Percentiles rank a stretch among this genome's conserved stretches.
phyloP scores from a whole-genome alignment of 306 rosid genomes.

The Inga leiocalycina region DNA sequence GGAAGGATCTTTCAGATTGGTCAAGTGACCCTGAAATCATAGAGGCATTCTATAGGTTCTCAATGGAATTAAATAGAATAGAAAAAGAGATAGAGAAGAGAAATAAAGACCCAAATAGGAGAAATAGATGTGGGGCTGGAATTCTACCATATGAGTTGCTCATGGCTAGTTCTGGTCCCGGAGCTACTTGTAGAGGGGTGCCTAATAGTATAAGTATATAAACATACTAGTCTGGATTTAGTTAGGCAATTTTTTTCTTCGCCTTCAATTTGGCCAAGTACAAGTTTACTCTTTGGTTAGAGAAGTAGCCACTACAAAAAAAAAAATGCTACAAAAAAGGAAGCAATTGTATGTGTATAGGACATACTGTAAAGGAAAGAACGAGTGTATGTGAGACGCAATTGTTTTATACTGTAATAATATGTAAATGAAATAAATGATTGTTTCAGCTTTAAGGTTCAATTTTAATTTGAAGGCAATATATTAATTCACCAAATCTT shows the following conservation, averaged over 20 bases:
- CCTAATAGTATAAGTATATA: conserved; percentile 43
- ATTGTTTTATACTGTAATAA: neutral
- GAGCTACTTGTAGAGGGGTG: conserved; percentile 42
- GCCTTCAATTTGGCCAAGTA: neutral
- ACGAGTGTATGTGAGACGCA: neutral
- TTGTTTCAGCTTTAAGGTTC: neutral
- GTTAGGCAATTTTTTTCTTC: neutral
- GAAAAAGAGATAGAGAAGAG: conserved; percentile 43
- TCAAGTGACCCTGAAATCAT: neutral
- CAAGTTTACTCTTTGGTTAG: too few relatives aligned
- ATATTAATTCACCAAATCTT: too few relatives aligned
- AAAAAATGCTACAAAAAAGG: too few relatives aligned
- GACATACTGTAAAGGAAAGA: neutral
- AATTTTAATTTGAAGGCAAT: too few relatives aligned
- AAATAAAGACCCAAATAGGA: conserved; percentile 32
- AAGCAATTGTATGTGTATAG: neutral
- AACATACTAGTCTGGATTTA: neutral
- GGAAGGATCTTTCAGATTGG: neutral
- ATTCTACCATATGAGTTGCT: conserved; percentile 47
- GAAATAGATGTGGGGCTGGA: conserved; percentile 49
- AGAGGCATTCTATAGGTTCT: conserved; percentile 41
- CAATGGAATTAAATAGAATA: conserved; percentile 39
- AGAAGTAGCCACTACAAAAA: too few relatives aligned
- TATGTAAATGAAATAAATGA: neutral
- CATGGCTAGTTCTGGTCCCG: conserved; percentile 39